Evolutionary conservation across 306 rosid species (phyloP).

Genomic region (Spatholobus suberectus): DNA sequence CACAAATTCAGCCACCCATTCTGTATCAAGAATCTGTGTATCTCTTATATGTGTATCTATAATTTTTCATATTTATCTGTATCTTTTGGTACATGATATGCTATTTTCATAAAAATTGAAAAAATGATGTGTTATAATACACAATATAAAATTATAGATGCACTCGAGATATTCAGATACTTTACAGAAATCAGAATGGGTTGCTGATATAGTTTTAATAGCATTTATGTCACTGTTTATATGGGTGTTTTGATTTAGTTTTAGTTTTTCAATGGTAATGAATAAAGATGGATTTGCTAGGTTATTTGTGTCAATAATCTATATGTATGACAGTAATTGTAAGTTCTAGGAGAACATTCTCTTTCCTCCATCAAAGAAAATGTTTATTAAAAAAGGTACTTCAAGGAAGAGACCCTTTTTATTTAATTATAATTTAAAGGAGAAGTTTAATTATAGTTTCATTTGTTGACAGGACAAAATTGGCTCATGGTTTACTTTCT

Average conservation of each 20-base stretch:
- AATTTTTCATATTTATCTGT: too few relatives aligned
- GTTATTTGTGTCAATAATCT: neutral
- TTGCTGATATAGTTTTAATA: neutral
- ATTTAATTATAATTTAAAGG: neutral
- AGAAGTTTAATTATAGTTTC: conserved; percentile 35
- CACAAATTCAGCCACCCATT: too few relatives aligned
- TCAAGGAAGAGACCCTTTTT: neutral
- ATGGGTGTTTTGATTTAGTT: neutral
- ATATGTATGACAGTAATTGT: neutral
- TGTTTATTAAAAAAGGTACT: neutral
- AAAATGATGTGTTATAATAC: neutral
- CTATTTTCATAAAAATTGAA: too few relatives aligned
- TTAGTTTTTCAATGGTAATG: neutral
- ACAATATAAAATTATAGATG: neutral
- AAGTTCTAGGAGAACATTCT: conserved; percentile 1
- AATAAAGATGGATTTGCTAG: conserved; percentile 9
- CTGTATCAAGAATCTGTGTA: too few relatives aligned
- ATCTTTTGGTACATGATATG: too few relatives aligned
- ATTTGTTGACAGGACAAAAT: conserved; percentile 63
- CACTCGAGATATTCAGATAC: neutral
- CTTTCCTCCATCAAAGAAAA: conserved; percentile 1
- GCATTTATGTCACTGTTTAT: neutral
- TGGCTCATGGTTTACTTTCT: conserved; percentile 85
- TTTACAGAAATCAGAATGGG: neutral
- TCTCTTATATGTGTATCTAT: too few relatives aligned